These are phyloP conservation scores for Thermothielavioides terrestris DNA, from an alignment of 495 filamentous ascomycete species.

Conservation along the genomic window DNA sequence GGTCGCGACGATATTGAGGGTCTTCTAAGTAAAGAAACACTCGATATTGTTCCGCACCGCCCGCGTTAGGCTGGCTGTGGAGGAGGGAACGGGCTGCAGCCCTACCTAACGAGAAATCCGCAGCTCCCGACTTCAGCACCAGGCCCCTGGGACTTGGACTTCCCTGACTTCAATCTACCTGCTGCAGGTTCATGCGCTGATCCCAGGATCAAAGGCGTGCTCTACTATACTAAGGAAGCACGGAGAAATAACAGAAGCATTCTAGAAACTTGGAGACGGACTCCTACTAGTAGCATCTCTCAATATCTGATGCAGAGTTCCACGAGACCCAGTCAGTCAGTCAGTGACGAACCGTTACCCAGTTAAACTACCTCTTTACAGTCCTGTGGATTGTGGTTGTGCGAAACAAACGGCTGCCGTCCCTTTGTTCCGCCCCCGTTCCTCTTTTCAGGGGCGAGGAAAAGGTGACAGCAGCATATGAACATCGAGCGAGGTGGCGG, in stretches of 20 bases:
- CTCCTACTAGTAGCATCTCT: constrained; percentile 10
- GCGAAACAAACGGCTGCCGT: too few relatives aligned
- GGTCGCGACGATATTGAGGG: constrained; percentile 9
- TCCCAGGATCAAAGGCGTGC: constrained; percentile 9
- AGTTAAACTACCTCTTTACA: too few relatives aligned
- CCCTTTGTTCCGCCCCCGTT: too few relatives aligned
- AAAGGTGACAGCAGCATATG: too few relatives aligned
- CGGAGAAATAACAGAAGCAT: constrained; percentile 18
- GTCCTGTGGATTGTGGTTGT: too few relatives aligned
- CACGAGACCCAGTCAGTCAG: too few relatives aligned
- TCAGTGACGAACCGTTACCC: too few relatives aligned
- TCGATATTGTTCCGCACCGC: constrained; percentile 14
- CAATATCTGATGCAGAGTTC: too few relatives aligned
- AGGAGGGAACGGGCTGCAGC: constrained; percentile 17
- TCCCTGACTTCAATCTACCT: constrained; percentile 23
- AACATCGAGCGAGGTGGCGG: too few relatives aligned
- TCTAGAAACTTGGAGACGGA: constrained; percentile 19
- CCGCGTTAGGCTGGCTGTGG: background rate
- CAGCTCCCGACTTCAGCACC: constrained; percentile 8
- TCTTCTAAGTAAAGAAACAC: constrained; percentile 30
- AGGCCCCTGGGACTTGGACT: constrained; percentile 9
- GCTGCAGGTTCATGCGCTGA: constrained; percentile 17
- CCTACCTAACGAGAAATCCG: constrained; percentile 13
- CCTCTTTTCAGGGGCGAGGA: too few relatives aligned
- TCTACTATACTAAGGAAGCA: background rate